These are phyloP conservation scores for Mycena latifolia DNA, from an alignment of 768 basidiomycete genomes.

Conservation along the genomic window DNA sequence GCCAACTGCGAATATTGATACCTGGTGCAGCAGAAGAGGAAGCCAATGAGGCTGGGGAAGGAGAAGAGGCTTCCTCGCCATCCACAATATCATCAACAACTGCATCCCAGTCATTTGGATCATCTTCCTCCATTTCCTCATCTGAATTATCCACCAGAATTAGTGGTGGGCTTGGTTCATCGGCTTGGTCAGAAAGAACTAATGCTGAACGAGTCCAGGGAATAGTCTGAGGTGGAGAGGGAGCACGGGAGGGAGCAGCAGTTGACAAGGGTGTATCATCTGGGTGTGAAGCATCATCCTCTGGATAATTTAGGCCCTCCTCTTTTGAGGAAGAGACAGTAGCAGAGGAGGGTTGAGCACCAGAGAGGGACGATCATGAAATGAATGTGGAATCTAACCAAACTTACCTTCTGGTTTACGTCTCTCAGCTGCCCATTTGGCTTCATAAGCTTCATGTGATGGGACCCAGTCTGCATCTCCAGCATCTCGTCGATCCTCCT, in stretches of 20 bases:
- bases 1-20: slow-evolving; percentile 35
- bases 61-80: not conserved
- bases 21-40: not conserved
- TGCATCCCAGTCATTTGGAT: not conserved
- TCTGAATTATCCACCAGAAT: slow-evolving; percentile 1
- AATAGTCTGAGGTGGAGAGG: not conserved
- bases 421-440: no score
- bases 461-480: slow-evolving; percentile 6
- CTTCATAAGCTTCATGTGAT: not conserved
- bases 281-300: not conserved
- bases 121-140: not conserved
- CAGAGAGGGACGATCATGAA: no score
- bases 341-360: not conserved
- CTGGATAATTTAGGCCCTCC: not conserved
- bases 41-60: not conserved
- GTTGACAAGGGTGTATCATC: not conserved
- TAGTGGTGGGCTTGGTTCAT: not conserved
- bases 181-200: not conserved
- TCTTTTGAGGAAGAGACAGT: not conserved
- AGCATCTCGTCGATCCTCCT: slow-evolving; percentile 11
- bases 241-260: not conserved
- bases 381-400: no score
- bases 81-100: slow-evolving; percentile 1
- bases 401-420: not conserved
- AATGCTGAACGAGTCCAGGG: not conserved